These are phyloP conservation scores for Candida hungchunana DNA, from an alignment of 805 yeast species.

Conservation along the genomic window DNA sequence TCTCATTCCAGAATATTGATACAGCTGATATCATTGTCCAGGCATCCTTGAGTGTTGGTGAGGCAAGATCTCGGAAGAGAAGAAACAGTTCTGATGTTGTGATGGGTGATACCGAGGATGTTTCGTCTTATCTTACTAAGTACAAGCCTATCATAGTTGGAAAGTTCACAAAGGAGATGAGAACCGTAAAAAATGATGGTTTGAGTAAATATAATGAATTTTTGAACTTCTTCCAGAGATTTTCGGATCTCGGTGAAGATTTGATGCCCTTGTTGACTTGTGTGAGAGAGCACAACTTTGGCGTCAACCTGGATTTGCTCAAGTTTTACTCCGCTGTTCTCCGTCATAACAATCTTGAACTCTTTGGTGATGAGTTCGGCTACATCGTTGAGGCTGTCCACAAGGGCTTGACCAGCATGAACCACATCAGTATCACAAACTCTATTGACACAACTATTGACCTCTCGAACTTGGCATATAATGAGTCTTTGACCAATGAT, in stretches of 20 bases:
- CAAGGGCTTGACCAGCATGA: constrained; percentile 31
- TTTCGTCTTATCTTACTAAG: constrained; percentile 19
- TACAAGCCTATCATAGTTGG: constrained; percentile 20
- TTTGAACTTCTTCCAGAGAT: constrained; percentile 25
- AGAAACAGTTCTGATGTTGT: constrained; percentile 40
- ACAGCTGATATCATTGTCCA: constrained; percentile 39
- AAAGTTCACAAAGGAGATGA: constrained; percentile 25
- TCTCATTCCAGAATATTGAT: constrained; percentile 44
- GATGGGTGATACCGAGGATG: constrained; percentile 31
- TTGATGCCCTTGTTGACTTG: constrained; percentile 19
- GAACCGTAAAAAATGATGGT: constrained; percentile 24
- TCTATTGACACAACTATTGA: constrained; percentile 31
- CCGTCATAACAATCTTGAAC: constrained; percentile 28
- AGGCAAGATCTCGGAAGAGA: constrained; percentile 27
- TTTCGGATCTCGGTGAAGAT: constrained; percentile 21
- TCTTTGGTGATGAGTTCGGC: constrained; percentile 29
- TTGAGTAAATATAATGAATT: constrained; percentile 23
- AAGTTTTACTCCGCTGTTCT: constrained; percentile 35
- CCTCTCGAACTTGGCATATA: constrained; percentile 23
- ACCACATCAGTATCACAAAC: constrained; percentile 32
- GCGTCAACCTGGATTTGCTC: constrained; percentile 30
- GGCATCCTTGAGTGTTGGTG: constrained; percentile 20
- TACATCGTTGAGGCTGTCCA: constrained; percentile 27
- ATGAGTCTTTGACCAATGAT: constrained; percentile 21
- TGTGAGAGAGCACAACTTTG: constrained; percentile 25